A percentile compares a stretch with the other conserved stretches of the same genome.
phyloP scores from a whole-genome alignment of 2,329 filamentous ascomycete genomes.

The Alternaria sp. region DNA sequence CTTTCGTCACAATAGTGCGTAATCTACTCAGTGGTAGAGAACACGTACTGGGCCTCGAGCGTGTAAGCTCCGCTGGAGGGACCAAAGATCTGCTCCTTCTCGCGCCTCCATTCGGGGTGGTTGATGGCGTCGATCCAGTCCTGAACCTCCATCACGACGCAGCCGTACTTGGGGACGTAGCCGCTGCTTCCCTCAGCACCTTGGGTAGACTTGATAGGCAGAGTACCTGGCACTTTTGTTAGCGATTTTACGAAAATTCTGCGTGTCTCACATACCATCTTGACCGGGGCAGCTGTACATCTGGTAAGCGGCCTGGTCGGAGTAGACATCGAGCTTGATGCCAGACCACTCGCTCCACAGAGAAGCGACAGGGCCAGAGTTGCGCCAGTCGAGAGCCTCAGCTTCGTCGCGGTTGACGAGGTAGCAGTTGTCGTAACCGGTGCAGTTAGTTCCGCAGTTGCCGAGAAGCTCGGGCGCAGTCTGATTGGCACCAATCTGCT shows the following conservation, averaged over 20 bases:
- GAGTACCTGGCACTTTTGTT: constrained; percentile 46
- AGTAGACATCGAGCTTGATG: constrained; percentile 80
- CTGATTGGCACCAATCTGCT: constrained; percentile 77
- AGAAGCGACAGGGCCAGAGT: constrained; percentile 64
- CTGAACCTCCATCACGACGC: constrained; percentile 88
- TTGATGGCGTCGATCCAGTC: constrained; percentile 96
- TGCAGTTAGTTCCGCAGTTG: constrained; percentile 83
- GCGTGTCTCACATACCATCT: constrained; percentile 60
- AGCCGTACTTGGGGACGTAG: constrained; percentile 77
- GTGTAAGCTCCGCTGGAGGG: constrained; percentile 53
- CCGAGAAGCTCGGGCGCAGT: constrained; percentile 66
- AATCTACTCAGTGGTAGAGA: constrained; percentile 41
- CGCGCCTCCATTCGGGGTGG: constrained; percentile 82
- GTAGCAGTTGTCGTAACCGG: constrained; percentile 82
- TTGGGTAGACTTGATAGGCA: constrained; percentile 73
- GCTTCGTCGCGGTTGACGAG: constrained; percentile 67
- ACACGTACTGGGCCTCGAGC: constrained; percentile 54
- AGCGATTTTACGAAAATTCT: neutral
- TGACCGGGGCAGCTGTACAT: constrained; percentile 83
- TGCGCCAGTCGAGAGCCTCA: constrained; percentile 69
- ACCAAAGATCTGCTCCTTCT: constrained; percentile 58
- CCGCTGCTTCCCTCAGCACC: constrained; percentile 67
- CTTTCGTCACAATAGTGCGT: neutral
- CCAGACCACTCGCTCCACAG: constrained; percentile 78
- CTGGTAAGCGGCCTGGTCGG: constrained; percentile 87